Conservation (phyloP, 2,329 filamentous ascomycete genomes). For the Penicillium frequentans region DNA sequence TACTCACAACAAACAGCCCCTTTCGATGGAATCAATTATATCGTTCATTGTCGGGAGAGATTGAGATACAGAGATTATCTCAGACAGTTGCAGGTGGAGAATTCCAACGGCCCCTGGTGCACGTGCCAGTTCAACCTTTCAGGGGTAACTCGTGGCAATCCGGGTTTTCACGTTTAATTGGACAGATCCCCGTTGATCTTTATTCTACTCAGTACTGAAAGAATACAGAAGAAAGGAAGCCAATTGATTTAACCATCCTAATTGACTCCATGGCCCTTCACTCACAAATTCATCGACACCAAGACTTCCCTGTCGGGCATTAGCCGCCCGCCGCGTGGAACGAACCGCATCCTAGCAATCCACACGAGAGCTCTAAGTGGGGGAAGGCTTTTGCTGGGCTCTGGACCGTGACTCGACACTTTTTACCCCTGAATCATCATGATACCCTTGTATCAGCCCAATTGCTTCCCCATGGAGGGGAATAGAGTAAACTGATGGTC, state of each 20-base stretch:
- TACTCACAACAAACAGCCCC: neutral
- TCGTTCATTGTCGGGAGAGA: neutral
- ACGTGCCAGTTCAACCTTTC: neutral
- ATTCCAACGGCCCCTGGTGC: neutral
- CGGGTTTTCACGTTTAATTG: neutral
- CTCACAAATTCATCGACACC: slow-evolving; percentile 6
- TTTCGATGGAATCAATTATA: neutral
- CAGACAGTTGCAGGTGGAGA: neutral
- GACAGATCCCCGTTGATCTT: neutral
- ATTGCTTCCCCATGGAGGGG: neutral
- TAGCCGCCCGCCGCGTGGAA: slow-evolving; percentile 15
- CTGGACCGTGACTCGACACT: slow-evolving; percentile 8
- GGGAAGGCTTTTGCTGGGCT: slow-evolving; percentile 6
- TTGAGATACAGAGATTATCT: neutral
- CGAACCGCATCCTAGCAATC: slow-evolving; percentile 12
- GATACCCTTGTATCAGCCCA: neutral
- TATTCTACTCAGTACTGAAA: too few species aligned
- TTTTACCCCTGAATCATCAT: slow-evolving; percentile 25
- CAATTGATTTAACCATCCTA: neutral
- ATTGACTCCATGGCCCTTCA: neutral
- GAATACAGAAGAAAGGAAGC: too few species aligned
- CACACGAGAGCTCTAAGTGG: slow-evolving; percentile 21
- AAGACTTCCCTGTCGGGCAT: slow-evolving; percentile 8
- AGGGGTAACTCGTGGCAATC: neutral
- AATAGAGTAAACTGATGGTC: neutral